These are phyloP conservation scores for Colletotrichum viniferum DNA, from an alignment of 2,329 filamentous ascomycete genomes.

Conservation along the genomic window DNA sequence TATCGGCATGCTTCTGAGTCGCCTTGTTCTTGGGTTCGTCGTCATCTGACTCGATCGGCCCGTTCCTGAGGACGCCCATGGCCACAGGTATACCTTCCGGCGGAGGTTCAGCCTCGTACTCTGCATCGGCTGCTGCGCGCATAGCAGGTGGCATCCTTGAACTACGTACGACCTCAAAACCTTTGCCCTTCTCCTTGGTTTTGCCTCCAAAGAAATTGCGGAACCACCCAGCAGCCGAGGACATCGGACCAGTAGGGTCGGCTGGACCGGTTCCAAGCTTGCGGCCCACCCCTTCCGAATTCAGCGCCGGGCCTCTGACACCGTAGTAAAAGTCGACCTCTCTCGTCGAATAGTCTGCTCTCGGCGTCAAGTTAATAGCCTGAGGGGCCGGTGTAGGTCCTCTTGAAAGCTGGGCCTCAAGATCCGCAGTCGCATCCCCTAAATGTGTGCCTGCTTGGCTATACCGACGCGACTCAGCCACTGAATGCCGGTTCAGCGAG, in stretches of 20 bases:
- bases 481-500: conserved; percentile 34
- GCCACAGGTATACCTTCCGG: conserved; percentile 70
- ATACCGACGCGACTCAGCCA: conserved; percentile 38
- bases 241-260: conserved; percentile 90
- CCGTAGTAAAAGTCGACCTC: conserved; percentile 98
- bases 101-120: conserved; percentile 69
- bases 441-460: conserved; percentile 38
- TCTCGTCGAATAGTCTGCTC: conserved; percentile 87
- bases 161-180: conserved; percentile 95
- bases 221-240: conserved; percentile 90
- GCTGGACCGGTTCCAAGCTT: conserved; percentile 92
- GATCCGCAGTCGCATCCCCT: conserved; percentile 40
- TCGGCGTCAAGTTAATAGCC: conserved; percentile 53
- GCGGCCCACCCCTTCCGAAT: conserved; percentile 78
- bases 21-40: conserved; percentile 43
- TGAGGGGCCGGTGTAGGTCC: conserved; percentile 50
- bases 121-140: conserved; percentile 53
- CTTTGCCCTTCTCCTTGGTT: conserved; percentile 93
- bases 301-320: conserved; percentile 85
- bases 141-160: conserved; percentile 83
- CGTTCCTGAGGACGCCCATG: conserved; percentile 62
- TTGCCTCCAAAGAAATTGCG: conserved; percentile 80
- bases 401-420: conserved; percentile 45
- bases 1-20: conserved; percentile 23
- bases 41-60: conserved; percentile 69